phyloP scores from a whole-genome alignment of 2,329 filamentous ascomycete species.

The Calonectria multiphialidica region DNA sequence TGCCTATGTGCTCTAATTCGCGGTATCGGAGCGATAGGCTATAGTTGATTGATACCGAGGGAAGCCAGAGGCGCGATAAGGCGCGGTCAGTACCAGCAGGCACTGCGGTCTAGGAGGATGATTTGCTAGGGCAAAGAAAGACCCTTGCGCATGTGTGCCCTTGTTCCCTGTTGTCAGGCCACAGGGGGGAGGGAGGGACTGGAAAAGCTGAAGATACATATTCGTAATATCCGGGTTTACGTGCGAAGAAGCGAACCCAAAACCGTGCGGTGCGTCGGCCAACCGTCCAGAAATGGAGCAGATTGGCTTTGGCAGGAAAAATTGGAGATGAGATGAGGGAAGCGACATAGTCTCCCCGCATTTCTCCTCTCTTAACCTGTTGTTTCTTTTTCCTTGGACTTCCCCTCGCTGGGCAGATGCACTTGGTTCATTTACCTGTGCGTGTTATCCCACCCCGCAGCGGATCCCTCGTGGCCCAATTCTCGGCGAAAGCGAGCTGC shows the following conservation, averaged over 20 bases:
- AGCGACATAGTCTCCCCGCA: conserved; percentile 27
- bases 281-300: conserved; percentile 19
- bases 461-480: conserved; percentile 21
- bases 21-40: conserved; percentile 18
- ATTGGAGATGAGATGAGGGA: conserved; percentile 4
- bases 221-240: conserved; percentile 18
- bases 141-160: not conserved
- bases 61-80: conserved; percentile 16
- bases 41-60: not conserved
- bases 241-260: not conserved
- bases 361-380: conserved; percentile 29
- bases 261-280: conserved; percentile 18
- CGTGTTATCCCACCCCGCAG: conserved; percentile 25
- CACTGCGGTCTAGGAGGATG: not conserved
- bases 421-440: not conserved
- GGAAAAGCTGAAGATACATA: not conserved
- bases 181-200: not conserved
- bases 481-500: conserved; percentile 28
- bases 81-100: not conserved
- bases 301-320: not conserved
- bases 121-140: not conserved
- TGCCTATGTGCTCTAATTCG: conserved; percentile 13
- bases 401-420: not conserved
- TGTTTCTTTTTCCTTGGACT: not conserved
- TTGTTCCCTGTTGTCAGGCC: conserved; percentile 1